Percentiles rank a stretch among this genome's conserved stretches.
phyloP scores from a whole-genome alignment of 441 rosid species.

The Populus hybrid region DNA sequence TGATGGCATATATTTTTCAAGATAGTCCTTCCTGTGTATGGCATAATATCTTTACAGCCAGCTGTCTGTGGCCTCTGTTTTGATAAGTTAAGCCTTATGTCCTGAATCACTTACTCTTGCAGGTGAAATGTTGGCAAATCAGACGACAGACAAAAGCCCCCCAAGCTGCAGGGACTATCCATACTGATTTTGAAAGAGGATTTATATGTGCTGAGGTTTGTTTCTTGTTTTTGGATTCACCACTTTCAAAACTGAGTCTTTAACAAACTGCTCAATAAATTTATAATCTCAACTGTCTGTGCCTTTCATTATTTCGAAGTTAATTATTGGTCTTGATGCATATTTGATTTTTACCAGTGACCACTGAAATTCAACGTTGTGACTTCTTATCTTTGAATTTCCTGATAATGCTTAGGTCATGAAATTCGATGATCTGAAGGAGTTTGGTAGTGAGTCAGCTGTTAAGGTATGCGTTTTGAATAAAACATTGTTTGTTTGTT shows the following conservation, averaged over 20 bases:
- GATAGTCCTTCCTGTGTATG: no score
- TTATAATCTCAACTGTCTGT: no score
- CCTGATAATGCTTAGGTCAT: slow-evolving; percentile 58
- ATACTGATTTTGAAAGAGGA: no score
- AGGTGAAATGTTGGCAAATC: slow-evolving; percentile 99
- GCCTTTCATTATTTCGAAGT: no score
- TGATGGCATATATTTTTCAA: no score
- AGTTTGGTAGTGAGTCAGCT: slow-evolving; percentile 81
- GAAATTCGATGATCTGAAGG: slow-evolving; percentile 98
- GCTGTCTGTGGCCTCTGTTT: neutral
- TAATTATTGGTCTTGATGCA: neutral
- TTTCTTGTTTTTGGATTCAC: no score
- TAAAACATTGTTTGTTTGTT: neutral
- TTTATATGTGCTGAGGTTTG: no score
- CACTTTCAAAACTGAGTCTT: no score
- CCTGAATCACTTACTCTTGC: slow-evolving; percentile 18
- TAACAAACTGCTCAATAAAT: no score
- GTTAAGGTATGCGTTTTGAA: slow-evolving; percentile 57
- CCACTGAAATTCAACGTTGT: neutral
- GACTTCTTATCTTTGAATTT: slow-evolving; percentile 8
- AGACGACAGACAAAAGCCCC: slow-evolving; percentile 93
- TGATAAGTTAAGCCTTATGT: neutral
- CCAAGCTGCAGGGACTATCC: slow-evolving; percentile 59
- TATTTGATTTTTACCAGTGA: neutral
- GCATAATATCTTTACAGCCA: neutral